These are phyloP conservation scores for Amaranthus cruentus DNA, from an alignment of 148 eudicot species.

Conservation along the genomic window DNA sequence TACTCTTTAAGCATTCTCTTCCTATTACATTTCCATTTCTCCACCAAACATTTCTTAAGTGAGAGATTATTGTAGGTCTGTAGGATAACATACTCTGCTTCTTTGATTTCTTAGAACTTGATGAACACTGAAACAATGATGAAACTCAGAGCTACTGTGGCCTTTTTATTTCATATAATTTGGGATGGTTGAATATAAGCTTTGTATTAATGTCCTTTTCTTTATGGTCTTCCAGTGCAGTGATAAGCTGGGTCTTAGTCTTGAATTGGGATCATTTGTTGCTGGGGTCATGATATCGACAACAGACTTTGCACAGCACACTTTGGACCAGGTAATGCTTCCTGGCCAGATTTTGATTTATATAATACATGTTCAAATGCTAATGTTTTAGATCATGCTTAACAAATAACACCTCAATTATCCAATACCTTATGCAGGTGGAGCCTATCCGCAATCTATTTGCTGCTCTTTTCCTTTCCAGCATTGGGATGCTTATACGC, in stretches of 20 bases:
- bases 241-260: slow-evolving; percentile 98
- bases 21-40: too few relatives aligned
- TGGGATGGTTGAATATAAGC: not conserved
- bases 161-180: not conserved
- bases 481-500: slow-evolving; percentile 97
- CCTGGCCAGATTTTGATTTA: not conserved
- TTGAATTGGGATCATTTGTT: slow-evolving; percentile 94
- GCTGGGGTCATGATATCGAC: slow-evolving; percentile 99
- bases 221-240: slow-evolving; percentile 64
- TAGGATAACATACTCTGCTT: not conserved
- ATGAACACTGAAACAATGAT: slow-evolving; percentile 1
- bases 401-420: too few relatives aligned
- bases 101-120: not conserved
- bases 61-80: not conserved
- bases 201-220: not conserved
- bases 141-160: slow-evolving; percentile 2
- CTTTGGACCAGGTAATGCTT: slow-evolving; percentile 82
- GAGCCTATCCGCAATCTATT: slow-evolving; percentile 96
- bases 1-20: too few relatives aligned
- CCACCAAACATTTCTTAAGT: not conserved
- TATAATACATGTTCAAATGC: not conserved
- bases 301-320: slow-evolving; percentile 94
- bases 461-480: slow-evolving; percentile 97
- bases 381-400: too few relatives aligned
- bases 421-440: slow-evolving; percentile 45